Percentiles rank a stretch among this genome's conserved stretches.
Evolutionary conservation across 2,329 filamentous ascomycete genomes (phyloP).

Genomic region (Leptographium galeiforme): DNA sequence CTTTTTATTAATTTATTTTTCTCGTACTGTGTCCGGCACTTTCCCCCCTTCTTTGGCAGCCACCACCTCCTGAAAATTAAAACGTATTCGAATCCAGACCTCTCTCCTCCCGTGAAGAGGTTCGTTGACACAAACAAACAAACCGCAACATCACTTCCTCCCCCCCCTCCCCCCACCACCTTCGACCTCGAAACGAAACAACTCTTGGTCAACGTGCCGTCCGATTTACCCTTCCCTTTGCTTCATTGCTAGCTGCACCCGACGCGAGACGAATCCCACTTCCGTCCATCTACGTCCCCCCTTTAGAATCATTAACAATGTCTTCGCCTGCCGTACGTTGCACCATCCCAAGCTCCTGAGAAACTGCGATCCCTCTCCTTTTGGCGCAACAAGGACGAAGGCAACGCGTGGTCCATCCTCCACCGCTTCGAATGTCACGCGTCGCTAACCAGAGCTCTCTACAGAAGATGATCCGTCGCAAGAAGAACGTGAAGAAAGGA

Average conservation of each 20-base stretch:
- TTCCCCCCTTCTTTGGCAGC: constrained; percentile 4
- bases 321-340: constrained; percentile 22
- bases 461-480: constrained; percentile 92
- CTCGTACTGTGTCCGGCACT: constrained; percentile 3
- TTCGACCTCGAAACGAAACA: constrained; percentile 10
- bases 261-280: not conserved
- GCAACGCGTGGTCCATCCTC: not conserved
- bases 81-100: constrained; percentile 9
- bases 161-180: constrained; percentile 1
- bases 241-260: not conserved
- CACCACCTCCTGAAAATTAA: constrained; percentile 14
- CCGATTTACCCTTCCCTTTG: constrained; percentile 1
- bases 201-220: constrained; percentile 3
- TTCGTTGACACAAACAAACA: not conserved
- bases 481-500: constrained; percentile 99
- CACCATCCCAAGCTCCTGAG: not conserved
- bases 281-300: constrained; percentile 1
- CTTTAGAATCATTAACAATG: constrained; percentile 12
- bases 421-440: not conserved
- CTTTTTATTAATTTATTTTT: constrained; percentile 2
- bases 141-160: not conserved
- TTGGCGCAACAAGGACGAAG: not conserved
- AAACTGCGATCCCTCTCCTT: not conserved
- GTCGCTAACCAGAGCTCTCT: constrained; percentile 14
- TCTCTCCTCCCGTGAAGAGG: not conserved